Conservation (phyloP, 305 asterid species). For the Lippia alba region DNA sequence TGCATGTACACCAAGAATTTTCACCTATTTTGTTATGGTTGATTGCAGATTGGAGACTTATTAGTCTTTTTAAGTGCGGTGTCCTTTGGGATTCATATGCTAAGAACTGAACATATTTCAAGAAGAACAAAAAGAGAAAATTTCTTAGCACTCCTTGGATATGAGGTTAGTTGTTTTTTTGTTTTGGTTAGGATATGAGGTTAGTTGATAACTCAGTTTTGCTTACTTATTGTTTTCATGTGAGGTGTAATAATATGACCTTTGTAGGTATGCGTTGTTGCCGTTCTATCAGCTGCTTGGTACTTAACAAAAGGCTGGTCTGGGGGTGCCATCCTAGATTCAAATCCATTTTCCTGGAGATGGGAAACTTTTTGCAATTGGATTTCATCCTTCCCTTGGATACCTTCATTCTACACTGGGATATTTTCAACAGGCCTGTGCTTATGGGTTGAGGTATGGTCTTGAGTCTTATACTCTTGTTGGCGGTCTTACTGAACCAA, state of each 20-base stretch:
- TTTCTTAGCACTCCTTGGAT: constrained; percentile 74
- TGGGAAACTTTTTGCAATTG: constrained; percentile 43
- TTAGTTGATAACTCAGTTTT: constrained; percentile 29
- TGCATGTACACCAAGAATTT: constrained; percentile 8
- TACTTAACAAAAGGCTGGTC: constrained; percentile 53
- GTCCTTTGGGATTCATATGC: constrained; percentile 81
- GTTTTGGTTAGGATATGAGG: constrained; percentile 61
- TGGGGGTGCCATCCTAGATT: constrained; percentile 47
- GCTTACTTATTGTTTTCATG: constrained; percentile 14
- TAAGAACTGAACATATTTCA: constrained; percentile 77
- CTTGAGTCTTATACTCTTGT: not conserved
- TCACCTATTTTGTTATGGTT: constrained; percentile 24
- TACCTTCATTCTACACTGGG: constrained; percentile 84
- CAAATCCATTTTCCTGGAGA: constrained; percentile 58
- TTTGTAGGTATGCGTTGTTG: constrained; percentile 64
- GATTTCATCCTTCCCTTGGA: constrained; percentile 68
- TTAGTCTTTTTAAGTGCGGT: constrained; percentile 75
- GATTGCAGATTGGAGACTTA: constrained; percentile 75
- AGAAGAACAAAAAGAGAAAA: constrained; percentile 59
- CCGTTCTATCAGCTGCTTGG: constrained; percentile 67
- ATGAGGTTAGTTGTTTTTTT: constrained; percentile 52
- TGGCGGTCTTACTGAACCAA: constrained; percentile 7
- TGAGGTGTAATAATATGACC: not conserved
- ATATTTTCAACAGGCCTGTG: constrained; percentile 75
- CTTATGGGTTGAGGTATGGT: constrained; percentile 75